Evolutionary conservation across 2,329 filamentous ascomycete genomes (phyloP).

Genomic region (Cercospora sp.): DNA sequence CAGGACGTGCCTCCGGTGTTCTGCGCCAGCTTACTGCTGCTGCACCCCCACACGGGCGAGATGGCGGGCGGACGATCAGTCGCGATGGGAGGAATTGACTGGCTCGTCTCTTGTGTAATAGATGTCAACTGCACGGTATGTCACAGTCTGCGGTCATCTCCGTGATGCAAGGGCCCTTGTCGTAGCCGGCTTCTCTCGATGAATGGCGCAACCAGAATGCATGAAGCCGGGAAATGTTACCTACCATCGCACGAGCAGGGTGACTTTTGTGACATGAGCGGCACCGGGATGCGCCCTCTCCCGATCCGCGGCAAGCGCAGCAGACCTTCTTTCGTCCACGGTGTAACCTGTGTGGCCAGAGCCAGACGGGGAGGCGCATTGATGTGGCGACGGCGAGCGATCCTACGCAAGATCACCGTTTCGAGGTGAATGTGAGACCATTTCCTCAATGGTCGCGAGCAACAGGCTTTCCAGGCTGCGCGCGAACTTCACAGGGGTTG

Average conservation of each 20-base stretch:
- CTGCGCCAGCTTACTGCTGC: background rate
- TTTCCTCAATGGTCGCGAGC: background rate
- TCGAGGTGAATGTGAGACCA: background rate
- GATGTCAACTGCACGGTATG: background rate
- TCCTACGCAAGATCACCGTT: background rate
- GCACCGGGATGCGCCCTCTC: constrained; percentile 12
- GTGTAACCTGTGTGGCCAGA: background rate
- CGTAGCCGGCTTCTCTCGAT: constrained; percentile 2
- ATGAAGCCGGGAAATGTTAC: constrained; percentile 3
- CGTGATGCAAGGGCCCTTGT: constrained; percentile 15
- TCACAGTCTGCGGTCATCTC: constrained; percentile 6
- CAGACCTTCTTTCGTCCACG: constrained; percentile 12
- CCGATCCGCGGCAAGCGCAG: constrained; percentile 17
- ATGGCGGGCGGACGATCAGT: background rate
- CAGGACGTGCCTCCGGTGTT: background rate
- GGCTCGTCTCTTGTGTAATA: background rate
- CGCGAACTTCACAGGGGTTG: background rate
- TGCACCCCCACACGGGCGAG: background rate
- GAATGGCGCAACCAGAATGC: constrained; percentile 7
- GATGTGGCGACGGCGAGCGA: background rate
- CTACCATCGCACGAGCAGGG: constrained; percentile 6
- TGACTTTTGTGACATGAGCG: constrained; percentile 3
- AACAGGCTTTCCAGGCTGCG: background rate
- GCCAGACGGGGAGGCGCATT: background rate
- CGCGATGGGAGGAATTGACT: background rate